Evolutionary conservation across 2,329 filamentous ascomycete species (phyloP), one percentile per base, ranked within the genome.

Genomic region (Tolypocladium amazonense): DNA sequence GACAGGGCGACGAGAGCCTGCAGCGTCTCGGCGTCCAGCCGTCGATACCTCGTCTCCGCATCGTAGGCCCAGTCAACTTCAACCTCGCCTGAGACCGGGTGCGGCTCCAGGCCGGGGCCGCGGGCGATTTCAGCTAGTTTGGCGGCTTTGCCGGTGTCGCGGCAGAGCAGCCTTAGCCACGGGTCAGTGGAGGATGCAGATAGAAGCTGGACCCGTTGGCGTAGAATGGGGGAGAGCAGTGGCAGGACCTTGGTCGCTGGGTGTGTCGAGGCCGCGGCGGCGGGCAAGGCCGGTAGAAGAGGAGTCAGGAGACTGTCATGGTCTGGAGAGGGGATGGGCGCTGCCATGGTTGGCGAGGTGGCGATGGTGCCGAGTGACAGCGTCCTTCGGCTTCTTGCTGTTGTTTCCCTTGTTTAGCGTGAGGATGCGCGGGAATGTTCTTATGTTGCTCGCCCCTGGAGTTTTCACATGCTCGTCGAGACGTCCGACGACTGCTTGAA

Each of bases 81-180:
- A 58, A 93, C 83, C 71, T 92, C 89, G 58, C 89, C 89, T 2
- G 88, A 91, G 5, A 88, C 84, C 3, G 90, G 90, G 67, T 94
- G 90, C n/a, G 88, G 88, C 71, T 92, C 88, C 38, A 93, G 77
- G 54, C 80, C 75, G 58, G 88, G 83, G 59, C 81, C 80, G 65
- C 81, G 80, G 38, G 85, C 84, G 18, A 88, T 76, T 60, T 83
- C 77, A n/a, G 81, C 77, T 23, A 93, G 78, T 64, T 78, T 81
- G 52, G 82, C 75, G 3, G 79, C 77, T 63, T 81, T 80, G 63
- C 79, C 72, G 9, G 78, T 67, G 66, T 89, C 83, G 77, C 90
- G 92, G 69, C 84, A 88, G 30, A 93, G 79, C 38, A 92, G 78
- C 0, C 84, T 80, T 20, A 93, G 81, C 89, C 90, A 93, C 58